Percentiles rank a stretch among this genome's conserved stretches.
These are phyloP conservation scores for Solanum bulbocastanum DNA, from an alignment of 257 asterid species.

Conservation along the genomic window DNA sequence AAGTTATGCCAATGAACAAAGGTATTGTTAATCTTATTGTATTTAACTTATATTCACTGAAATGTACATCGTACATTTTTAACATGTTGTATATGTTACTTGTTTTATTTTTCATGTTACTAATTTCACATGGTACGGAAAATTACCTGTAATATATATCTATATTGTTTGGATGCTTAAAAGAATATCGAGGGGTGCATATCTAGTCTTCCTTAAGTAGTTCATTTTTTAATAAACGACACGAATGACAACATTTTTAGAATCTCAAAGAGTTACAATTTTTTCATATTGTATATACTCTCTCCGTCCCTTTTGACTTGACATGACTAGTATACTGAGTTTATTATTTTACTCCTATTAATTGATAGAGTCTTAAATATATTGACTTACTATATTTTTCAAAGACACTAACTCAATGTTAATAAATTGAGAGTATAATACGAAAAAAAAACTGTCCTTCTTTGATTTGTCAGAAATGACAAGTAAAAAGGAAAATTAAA, in stretches of 20 bases:
- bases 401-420: neutral
- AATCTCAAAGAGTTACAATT: no score
- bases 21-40: constrained; percentile 4
- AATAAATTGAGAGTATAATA: no score
- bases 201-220: neutral
- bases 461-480: neutral
- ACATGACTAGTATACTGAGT: neutral
- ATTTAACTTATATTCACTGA: neutral
- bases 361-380: no score
- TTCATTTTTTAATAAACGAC: neutral
- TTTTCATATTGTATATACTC: neutral
- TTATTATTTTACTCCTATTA: no score
- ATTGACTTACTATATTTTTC: no score
- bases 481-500: no score
- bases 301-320: no score
- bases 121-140: neutral
- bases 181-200: neutral
- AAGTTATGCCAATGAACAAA: constrained; percentile 15
- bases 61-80: neutral
- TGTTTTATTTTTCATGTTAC: neutral
- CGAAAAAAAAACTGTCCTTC: rapidly evolving
- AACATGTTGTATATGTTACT: neutral
- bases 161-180: neutral
- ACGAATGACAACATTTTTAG: neutral
- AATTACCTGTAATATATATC: neutral